Evolutionary conservation across 345 rosid genomes (phyloP), one percentile per base, ranked within the genome.

Genomic region (Lumnitzera littorea): DNA sequence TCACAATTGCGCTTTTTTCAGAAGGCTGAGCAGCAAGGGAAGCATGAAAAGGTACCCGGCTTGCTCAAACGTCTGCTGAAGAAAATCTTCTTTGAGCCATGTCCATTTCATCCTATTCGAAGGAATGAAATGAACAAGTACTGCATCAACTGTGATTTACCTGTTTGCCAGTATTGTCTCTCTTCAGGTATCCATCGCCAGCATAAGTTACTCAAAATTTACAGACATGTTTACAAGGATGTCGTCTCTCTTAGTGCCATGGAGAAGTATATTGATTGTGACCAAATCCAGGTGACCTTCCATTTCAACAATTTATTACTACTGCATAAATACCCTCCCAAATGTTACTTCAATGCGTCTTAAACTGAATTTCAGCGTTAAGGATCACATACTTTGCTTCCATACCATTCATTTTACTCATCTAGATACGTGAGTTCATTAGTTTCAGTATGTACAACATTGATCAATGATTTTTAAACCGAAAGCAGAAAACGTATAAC

Each of bases 191-290:
- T 49, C 50, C 83, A 79, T 47, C 65, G 76, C 23, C 58, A 65
- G 16, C 83, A 79, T 75, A 73, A 68, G 57, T 65, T 73, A n/a
- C 74, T 79, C 24, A 75, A 79, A 60, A 66, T 79, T 53, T 79
- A 73, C 36, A 67, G 83, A 24, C 83, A 75, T 73, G 74, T 76
- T 24, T 79, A 73, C 56, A 76, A 70, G 68, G 80, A 76, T 58
- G 78, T 76, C 48, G 78, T 79, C 1, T 68, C 76, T 15, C 76
- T 73, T 41, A 25, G n/a, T 48, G 51, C 74, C 23, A 62, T 79
- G 51, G 77, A 70, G 10, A 76, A 67, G 60, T 56, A 70, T 50
- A 52, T 79, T 4, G 78, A 79, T 24, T 79, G 83, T 56, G 65
- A 74, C 36, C 53, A 64, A 10, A 76, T 76, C 62, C 83, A 78